A percentile compares a stretch with the other conserved stretches of the same genome.
phyloP scores from a whole-genome alignment of 2,329 filamentous ascomycete species.

The Neurospora crassa region DNA sequence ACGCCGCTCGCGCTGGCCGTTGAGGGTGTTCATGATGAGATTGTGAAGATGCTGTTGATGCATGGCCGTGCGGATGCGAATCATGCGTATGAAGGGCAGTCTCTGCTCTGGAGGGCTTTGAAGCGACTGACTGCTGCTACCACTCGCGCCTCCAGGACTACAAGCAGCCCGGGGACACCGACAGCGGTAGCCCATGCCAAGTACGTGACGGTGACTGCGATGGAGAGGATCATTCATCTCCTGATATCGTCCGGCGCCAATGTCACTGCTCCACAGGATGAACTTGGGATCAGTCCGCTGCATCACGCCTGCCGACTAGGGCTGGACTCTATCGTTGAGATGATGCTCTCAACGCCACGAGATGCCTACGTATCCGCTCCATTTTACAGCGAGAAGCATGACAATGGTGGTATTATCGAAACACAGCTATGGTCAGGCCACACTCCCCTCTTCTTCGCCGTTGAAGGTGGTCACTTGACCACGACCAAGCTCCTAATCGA shows the following conservation, averaged over 20 bases:
- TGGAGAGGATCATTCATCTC: slow-evolving; percentile 10
- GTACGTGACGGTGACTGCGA: slow-evolving; percentile 10
- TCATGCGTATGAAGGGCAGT: neutral
- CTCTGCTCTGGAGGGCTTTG: neutral
- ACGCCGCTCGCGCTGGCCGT: slow-evolving; percentile 18
- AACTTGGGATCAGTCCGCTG: slow-evolving; percentile 20
- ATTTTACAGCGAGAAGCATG: slow-evolving; percentile 2
- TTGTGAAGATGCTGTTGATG: slow-evolving; percentile 13
- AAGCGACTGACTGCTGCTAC: neutral
- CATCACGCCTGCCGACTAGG: slow-evolving; percentile 21
- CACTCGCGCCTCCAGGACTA: neutral
- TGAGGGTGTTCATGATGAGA: slow-evolving; percentile 13
- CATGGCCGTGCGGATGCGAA: slow-evolving; percentile 12
- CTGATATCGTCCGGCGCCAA: slow-evolving; percentile 15
- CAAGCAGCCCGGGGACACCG: neutral
- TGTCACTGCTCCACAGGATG: slow-evolving; percentile 9
- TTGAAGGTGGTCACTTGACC: slow-evolving; percentile 15
- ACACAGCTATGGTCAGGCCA: slow-evolving; percentile 17
- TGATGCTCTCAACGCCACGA: slow-evolving; percentile 14
- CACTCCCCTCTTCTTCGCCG: slow-evolving; percentile 21
- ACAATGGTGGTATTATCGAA: slow-evolving; percentile 12
- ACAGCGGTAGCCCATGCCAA: slow-evolving; percentile 6
- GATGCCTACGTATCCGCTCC: neutral
- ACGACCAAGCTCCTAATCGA: slow-evolving; percentile 19
- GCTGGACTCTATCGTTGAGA: slow-evolving; percentile 16